phyloP scores from a whole-genome alignment of 176 grass and related monocot genomes.

The Stipa capillata region DNA sequence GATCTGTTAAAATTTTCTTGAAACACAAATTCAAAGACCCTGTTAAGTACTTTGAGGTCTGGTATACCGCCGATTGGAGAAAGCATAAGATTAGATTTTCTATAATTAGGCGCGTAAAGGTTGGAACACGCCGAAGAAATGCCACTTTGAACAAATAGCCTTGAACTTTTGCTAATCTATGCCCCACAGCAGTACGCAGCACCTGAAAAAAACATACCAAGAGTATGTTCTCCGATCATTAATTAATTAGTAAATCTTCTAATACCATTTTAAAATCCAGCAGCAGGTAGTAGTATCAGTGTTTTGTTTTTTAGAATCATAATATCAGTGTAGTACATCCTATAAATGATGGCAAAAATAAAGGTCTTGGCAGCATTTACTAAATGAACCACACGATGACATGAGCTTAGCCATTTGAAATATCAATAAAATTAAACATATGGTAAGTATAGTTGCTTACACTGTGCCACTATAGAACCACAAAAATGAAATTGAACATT shows the following conservation, averaged over 20 bases:
- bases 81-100: constrained; percentile 91
- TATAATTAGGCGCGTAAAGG: constrained; percentile 68
- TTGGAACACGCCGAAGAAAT: constrained; percentile 83
- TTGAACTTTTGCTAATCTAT: constrained; percentile 91
- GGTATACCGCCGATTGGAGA: constrained; percentile 76
- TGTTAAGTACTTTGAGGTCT: constrained; percentile 88
- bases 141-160: constrained; percentile 94
- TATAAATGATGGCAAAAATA: neutral
- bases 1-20: constrained; percentile 95
- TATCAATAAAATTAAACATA: neutral
- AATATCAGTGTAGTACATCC: neutral
- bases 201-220: constrained; percentile 47
- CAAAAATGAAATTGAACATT: neutral
- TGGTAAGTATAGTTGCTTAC: neutral
- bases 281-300: neutral
- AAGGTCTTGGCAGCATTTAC: neutral
- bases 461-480: neutral
- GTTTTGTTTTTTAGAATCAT: neutral
- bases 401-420: neutral
- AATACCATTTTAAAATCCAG: neutral
- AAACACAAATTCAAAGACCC: constrained; percentile 71
- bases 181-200: constrained; percentile 81
- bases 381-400: neutral
- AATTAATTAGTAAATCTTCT: neutral
- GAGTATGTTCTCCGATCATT: constrained; percentile 6